These are phyloP conservation scores for Rhizopogon vulgaris DNA, from an alignment of 768 basidiomycete genomes.

Conservation along the genomic window DNA sequence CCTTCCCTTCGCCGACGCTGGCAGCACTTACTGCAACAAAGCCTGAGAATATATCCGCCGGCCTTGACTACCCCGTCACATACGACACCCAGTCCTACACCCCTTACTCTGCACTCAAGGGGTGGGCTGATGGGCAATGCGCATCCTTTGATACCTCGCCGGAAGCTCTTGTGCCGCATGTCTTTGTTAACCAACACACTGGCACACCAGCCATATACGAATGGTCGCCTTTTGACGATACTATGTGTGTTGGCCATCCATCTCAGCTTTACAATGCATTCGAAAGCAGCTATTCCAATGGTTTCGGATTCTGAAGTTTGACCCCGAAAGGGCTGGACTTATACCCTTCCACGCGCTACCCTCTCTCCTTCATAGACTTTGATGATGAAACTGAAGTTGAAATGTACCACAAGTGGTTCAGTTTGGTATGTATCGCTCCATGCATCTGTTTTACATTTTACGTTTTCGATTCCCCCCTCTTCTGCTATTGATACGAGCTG, in stretches of 20 bases:
- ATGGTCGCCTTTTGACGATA: conserved; percentile 20
- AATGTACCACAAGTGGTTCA: neutral
- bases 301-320: neutral
- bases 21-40: conserved; percentile 9
- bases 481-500: neutral
- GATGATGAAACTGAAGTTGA: neutral
- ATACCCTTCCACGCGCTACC: neutral
- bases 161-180: conserved; percentile 15
- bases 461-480: too few species aligned
- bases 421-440: neutral
- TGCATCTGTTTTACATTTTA: neutral
- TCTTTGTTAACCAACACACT: conserved; percentile 24
- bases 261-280: neutral
- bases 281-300: neutral
- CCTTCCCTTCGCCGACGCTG: conserved; percentile 12
- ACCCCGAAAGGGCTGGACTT: neutral
- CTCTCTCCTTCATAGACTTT: neutral
- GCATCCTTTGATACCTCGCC: neutral
- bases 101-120: conserved; percentile 20
- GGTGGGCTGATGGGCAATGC: conserved; percentile 18
- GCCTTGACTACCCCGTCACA: conserved; percentile 1
- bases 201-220: conserved; percentile 12
- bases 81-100: conserved; percentile 7
- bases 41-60: conserved; percentile 2
- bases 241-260: neutral